Evolutionary conservation across 2,329 filamentous ascomycete genomes (phyloP), one percentile per base, ranked within the genome.

Genomic region (Graphilbum fragrans): DNA sequence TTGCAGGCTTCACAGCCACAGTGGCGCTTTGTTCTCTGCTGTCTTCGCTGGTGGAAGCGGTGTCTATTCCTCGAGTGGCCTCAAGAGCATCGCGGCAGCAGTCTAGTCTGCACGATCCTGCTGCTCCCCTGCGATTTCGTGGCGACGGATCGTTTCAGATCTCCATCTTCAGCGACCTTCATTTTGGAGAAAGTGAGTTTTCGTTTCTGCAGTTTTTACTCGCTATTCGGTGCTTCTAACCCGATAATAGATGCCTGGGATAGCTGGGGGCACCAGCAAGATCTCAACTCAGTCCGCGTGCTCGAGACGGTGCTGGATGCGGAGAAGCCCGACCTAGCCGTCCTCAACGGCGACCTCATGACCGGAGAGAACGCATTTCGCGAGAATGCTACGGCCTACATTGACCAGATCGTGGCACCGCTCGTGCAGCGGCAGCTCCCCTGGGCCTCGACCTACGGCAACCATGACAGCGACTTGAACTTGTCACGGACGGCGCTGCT

Each of bases 131-230:
- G 25, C 25, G 14, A 43, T 70, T 73, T 48, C 55, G 53, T 8
- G 18, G 49, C 1, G 61, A 69, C 36, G 67, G 66, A 5, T 66
- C 60, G 0, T 73, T 74, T 48, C 66, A 70, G 39, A 60, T 74
- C 23, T 61, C 74, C 2, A 67, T 86, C 12, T 82, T 86, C 46
- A 70, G 74, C 22, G 82, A 86, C 49, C 58, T 86, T 8, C 81
- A 86, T 53, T 82, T 81, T 53, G 82, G 80, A 9, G 81, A 86
- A 56, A 70, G 74, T 74, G 58, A 49, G 60, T 57, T 57, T 52
- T 29, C 14, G 8, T 29, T 8, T 29, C 14, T 14, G 8, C 25
- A 14, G 14, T 8, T 8, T 14, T 29, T 29, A 8, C 25, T 29
- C 25, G 8, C 14, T 29, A 14, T 29, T 8, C 8, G 8, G 8